Evolutionary conservation across 805 yeast species (phyloP), one percentile per base, ranked within the genome.

Genomic region (Starmerella floricola): DNA sequence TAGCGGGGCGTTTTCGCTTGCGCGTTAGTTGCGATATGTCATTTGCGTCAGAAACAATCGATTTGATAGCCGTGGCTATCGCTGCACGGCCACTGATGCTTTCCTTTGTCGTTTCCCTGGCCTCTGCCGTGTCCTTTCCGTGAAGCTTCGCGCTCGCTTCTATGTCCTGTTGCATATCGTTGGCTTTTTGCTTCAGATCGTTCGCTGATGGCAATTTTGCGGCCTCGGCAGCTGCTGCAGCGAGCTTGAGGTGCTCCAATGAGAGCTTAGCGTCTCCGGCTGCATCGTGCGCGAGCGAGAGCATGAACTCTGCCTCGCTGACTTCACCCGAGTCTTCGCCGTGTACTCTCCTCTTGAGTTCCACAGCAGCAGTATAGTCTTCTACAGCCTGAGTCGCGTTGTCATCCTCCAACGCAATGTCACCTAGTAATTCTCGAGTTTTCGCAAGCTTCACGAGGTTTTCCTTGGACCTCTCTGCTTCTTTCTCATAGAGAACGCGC

Each of bases 351-450:
- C 63, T 55, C 57, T 82, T 70, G 34, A 78, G 61, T 23, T 71
- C 62, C 27, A 82, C 66, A 31, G 84, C 67, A 16, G 71, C 62
- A 36, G 67, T 63, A 44, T 85, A 74, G 58, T 87, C 95, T 16
- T 64, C 63, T 0, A 79, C 72, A 0, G 95, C 83, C 59, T 84
- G 93, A 13, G 66, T 62, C 59, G 86, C 86, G 60, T 84, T 83
- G 53, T 88, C 62, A 2, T 91, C 74, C 56, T 88, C 98, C 34
- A 87, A 66, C 0, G 94, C 79, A 8, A 87, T 80, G 57, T 88
- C 96, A 26, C 97, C 97, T 15, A 86, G 66, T 10, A 87, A 61
- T 55, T 81, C 87, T 57, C 77, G 80, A 1, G 78, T 72, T 43
- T 83, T 87, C 0, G 87, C 76, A 18, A 86, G 63, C 49, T 75